Evolutionary conservation across 208 protist genomes (phyloP), one percentile per base, ranked within the genome.

Genomic region (Trypanosoma cruzi): DNA sequence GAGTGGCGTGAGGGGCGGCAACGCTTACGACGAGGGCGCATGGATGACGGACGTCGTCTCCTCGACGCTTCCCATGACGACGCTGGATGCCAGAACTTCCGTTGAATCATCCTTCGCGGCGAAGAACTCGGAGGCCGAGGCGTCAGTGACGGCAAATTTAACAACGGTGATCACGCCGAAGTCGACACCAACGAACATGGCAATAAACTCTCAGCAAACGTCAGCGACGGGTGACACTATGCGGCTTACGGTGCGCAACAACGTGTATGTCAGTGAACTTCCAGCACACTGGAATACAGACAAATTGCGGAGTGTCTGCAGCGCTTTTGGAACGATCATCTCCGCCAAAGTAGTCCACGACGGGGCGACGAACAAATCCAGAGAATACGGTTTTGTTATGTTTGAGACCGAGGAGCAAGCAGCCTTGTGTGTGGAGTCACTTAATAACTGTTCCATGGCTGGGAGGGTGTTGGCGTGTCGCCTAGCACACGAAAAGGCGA

Each of bases 361-460:
- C 66, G 58, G 63, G 0, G 48, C 64, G 18, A 85, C 78, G 0
- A 92, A 92, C 34, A 75, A 79, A 52, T 80, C 76, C 1, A 71
- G 75, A 14, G 82, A 79, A 29, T 92, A 87, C 68, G 86, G 86
- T 46, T 92, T 92, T 81, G 85, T 91, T 4, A 68, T 91, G 48
- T 88, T 88, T 52, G 77, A 73, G 29, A 70, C 80, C 16, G 76
- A 68, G 46, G 67, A 67, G 48, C 71, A 80, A 34, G 85, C 85
- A 5, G 70, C 70, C 16, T 44, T 64, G 52, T 91, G 85, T 50
- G 72, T 91, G 40, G 16, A 40, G 3, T 48, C 46, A 22, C 68
- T 91, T 26, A 55, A 77, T 40, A 53, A 58, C 54, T 55, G 22
- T 59, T 24, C 14, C 24, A 26, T 81, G 18, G 70, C 81, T 44